These are phyloP conservation scores for Cyphellophora attinorum DNA, from an alignment of 2,329 filamentous ascomycete species.

Conservation along the genomic window DNA sequence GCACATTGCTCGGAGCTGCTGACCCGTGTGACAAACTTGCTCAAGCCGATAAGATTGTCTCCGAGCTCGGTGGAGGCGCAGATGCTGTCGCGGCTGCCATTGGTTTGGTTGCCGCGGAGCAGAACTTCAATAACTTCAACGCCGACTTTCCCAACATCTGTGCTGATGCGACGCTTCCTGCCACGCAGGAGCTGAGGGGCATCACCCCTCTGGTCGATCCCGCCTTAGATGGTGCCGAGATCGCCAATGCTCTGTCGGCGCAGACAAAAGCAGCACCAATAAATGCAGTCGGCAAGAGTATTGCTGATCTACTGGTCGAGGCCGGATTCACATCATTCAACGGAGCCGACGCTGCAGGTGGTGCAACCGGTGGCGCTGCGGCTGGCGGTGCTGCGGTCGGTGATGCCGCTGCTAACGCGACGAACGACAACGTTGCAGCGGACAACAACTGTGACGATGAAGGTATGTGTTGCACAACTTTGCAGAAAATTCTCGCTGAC, in stretches of 20 bases:
- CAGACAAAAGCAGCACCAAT: slow-evolving; percentile 46
- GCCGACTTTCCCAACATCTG: slow-evolving; percentile 54
- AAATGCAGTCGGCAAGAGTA: slow-evolving; percentile 50
- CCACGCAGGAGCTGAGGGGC: slow-evolving; percentile 51
- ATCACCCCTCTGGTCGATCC: slow-evolving; percentile 61
- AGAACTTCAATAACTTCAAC: slow-evolving; percentile 63
- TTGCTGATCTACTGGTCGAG: slow-evolving; percentile 53
- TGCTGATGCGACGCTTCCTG: slow-evolving; percentile 52
- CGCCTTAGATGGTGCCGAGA: slow-evolving; percentile 45
- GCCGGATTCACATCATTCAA: slow-evolving; percentile 58
- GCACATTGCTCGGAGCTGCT: slow-evolving; percentile 53
- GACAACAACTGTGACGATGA: slow-evolving; percentile 8
- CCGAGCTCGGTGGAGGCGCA: slow-evolving; percentile 50
- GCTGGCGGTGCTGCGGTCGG: slow-evolving; percentile 12
- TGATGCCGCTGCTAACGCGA: slow-evolving; percentile 11
- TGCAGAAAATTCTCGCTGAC: slow-evolving; percentile 3
- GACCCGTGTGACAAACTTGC: slow-evolving; percentile 58
- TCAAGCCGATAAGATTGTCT: slow-evolving; percentile 56
- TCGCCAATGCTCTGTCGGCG: slow-evolving; percentile 52
- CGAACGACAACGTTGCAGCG: too few species aligned
- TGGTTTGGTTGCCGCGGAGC: slow-evolving; percentile 56
- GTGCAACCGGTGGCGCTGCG: slow-evolving; percentile 22
- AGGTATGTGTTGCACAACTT: neutral
- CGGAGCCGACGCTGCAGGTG: slow-evolving; percentile 9
- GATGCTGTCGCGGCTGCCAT: slow-evolving; percentile 53